A percentile compares a stretch with the other conserved stretches of the same genome.
Evolutionary conservation across 345 rosid genomes (phyloP).

Genomic region (Nasturtium officinale): DNA sequence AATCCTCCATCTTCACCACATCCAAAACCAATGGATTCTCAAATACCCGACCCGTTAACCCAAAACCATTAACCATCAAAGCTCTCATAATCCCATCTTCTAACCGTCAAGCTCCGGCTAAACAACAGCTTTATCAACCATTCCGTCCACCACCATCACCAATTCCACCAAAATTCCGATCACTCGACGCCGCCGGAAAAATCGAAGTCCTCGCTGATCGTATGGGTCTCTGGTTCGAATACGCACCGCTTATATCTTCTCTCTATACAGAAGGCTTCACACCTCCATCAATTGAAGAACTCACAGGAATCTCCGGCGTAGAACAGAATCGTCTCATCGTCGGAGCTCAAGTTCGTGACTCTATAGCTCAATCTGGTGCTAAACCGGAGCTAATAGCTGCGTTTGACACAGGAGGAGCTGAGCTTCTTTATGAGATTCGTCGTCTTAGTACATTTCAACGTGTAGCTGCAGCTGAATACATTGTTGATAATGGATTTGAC

Average conservation of each 20-base stretch:
- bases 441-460: conserved; percentile 64
- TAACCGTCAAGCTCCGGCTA: conserved; percentile 38
- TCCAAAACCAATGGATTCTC: conserved; percentile 31
- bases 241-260: conserved; percentile 79
- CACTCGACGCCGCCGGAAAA: conserved; percentile 66
- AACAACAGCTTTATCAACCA: conserved; percentile 69
- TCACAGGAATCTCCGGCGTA: conserved; percentile 76
- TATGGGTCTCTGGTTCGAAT: conserved; percentile 83
- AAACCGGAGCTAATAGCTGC: conserved; percentile 57
- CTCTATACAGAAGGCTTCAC: conserved; percentile 79
- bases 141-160: conserved; percentile 90
- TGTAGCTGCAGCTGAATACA: conserved; percentile 57
- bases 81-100: conserved; percentile 47
- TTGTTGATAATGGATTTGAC: conserved; percentile 51
- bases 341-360: conserved; percentile 75
- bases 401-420: conserved; percentile 74
- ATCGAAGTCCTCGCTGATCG: conserved; percentile 76
- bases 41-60: conserved; percentile 26
- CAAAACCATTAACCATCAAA: conserved; percentile 30
- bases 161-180: conserved; percentile 63
- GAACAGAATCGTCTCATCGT: conserved; percentile 86
- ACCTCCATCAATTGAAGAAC: conserved; percentile 69
- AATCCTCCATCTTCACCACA: conserved; percentile 20
- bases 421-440: conserved; percentile 78
- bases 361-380: conserved; percentile 59